phyloP scores from a whole-genome alignment of 345 rosid species.

The Physaria fendleri region DNA sequence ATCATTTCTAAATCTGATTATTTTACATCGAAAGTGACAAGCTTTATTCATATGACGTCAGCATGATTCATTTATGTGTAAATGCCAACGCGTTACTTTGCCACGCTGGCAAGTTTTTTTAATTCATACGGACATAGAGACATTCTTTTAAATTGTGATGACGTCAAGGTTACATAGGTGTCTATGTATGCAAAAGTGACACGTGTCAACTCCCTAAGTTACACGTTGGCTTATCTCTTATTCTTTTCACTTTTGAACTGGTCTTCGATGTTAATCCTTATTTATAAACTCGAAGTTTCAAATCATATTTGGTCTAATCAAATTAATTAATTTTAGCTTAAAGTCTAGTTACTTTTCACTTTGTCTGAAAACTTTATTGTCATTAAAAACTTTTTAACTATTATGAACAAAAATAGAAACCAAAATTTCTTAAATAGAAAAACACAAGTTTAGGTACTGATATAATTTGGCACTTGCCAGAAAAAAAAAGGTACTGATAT shows the following conservation, averaged over 20 bases:
- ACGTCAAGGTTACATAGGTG: slow-evolving; percentile 24
- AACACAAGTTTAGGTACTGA: too few species aligned
- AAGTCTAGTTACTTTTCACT: slow-evolving; percentile 5
- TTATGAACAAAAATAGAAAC: too few species aligned
- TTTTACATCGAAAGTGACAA: slow-evolving; percentile 10
- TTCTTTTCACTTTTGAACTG: slow-evolving; percentile 12
- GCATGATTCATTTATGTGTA: slow-evolving; percentile 14
- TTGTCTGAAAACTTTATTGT: too few species aligned
- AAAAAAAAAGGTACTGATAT: background rate
- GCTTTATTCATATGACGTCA: slow-evolving; percentile 1
- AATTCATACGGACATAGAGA: background rate
- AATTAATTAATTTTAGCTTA: background rate
- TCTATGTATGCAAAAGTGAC: slow-evolving; percentile 24
- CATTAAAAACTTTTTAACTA: too few species aligned
- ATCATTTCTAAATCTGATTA: slow-evolving; percentile 19
- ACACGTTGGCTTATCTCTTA: slow-evolving; percentile 7
- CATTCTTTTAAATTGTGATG: background rate
- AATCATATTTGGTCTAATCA: background rate
- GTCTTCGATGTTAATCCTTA: slow-evolving; percentile 17
- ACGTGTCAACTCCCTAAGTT: slow-evolving; percentile 16
- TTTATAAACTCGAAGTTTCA: background rate
- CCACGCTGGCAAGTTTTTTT: background rate
- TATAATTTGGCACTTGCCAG: too few species aligned
- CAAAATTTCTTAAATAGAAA: too few species aligned
- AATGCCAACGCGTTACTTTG: background rate